Base-by-base conservation (phyloP, 2,329 filamentous ascomycete genomes). In the Penicillium decumbens region DNA sequence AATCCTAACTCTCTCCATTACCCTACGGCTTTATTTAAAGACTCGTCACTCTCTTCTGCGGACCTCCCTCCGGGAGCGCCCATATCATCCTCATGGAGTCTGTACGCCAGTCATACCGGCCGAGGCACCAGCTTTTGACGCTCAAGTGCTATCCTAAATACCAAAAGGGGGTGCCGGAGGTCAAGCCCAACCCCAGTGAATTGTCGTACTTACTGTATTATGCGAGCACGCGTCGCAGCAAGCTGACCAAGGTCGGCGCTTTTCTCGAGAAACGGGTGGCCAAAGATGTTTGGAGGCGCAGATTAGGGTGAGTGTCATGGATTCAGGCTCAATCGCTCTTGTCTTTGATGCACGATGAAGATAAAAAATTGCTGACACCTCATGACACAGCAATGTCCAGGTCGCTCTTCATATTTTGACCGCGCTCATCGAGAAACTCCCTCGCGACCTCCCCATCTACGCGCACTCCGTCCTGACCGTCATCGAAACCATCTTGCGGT, bases 131-230 rank as follows among this genome's bases (percentile, higher is more conserved):
- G 80, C 88, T 96, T 61, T 78, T 97, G 54, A 86, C 96, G 59
- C 81, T 96, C 58, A 96, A 95, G 76, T 97, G 92, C 77, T 98
- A 96, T 71, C 93, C 93, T 35, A 87, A 87, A 61, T 91, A 88
- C 57, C 88, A 88, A 58, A 97, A 96, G 75, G 89, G 89, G 44
- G 85, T 88, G 55, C 87, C 91, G 67, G 89, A 95, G 65, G 89
- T 95, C 66, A 95, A 92, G 74, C 91, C 93, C 39, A 97, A 97
- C 73, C 89, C 89, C 59, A 95, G 89, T 74, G 93, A 98, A 77
- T 82, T 98, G 56, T 95, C 89, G 72, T 97, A 97, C 69, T 82
- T 98, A 57, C 83, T 97, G 47, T 97, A 95, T 79, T 97, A 98
- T 77, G 90, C 89, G 54, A 95, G 88, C 67, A 95, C 91, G 61